phyloP scores from a whole-genome alignment of 2,329 filamentous ascomycete genomes.

The Mycosphaerelloides madeirae region DNA sequence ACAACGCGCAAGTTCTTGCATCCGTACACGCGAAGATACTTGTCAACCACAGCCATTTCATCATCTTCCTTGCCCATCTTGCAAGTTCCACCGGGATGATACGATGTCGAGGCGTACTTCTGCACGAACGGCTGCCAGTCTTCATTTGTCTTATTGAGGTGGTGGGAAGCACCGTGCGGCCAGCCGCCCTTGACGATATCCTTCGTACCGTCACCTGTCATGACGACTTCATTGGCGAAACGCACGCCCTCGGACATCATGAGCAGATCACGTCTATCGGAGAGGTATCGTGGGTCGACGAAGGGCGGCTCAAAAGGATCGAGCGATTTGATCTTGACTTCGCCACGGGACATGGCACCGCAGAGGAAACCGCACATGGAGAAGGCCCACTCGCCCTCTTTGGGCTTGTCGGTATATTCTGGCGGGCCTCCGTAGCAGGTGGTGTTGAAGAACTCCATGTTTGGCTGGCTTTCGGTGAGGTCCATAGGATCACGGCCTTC shows the following conservation, averaged over 20 bases:
- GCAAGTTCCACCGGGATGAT: slow-evolving; percentile 55
- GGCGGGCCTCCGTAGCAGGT: slow-evolving; percentile 48
- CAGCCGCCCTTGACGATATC: slow-evolving; percentile 57
- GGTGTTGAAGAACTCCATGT: slow-evolving; percentile 56
- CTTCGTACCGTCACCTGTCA: slow-evolving; percentile 54
- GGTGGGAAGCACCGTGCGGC: slow-evolving; percentile 50
- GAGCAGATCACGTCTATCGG: slow-evolving; percentile 54
- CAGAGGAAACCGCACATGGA: slow-evolving; percentile 57
- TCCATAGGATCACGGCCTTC: slow-evolving; percentile 60
- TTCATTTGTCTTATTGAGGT: slow-evolving; percentile 50
- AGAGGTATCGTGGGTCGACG: slow-evolving; percentile 56
- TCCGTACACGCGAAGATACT: slow-evolving; percentile 50
- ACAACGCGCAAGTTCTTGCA: slow-evolving; percentile 52
- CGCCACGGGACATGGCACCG: slow-evolving; percentile 53
- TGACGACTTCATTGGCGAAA: slow-evolving; percentile 43
- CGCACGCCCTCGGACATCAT: slow-evolving; percentile 52
- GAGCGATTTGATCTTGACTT: slow-evolving; percentile 47
- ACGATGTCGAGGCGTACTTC: slow-evolving; percentile 44
- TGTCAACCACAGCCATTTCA: slow-evolving; percentile 49
- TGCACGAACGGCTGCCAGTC: slow-evolving; percentile 56
- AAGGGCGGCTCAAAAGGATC: slow-evolving; percentile 51
- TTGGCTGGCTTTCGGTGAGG: slow-evolving; percentile 52
- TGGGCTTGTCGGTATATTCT: slow-evolving; percentile 52
- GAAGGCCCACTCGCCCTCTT: slow-evolving; percentile 53
- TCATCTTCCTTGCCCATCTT: slow-evolving; percentile 51